Conservation (phyloP, 768 basidiomycete species). For the Trametes maxima region DNA sequence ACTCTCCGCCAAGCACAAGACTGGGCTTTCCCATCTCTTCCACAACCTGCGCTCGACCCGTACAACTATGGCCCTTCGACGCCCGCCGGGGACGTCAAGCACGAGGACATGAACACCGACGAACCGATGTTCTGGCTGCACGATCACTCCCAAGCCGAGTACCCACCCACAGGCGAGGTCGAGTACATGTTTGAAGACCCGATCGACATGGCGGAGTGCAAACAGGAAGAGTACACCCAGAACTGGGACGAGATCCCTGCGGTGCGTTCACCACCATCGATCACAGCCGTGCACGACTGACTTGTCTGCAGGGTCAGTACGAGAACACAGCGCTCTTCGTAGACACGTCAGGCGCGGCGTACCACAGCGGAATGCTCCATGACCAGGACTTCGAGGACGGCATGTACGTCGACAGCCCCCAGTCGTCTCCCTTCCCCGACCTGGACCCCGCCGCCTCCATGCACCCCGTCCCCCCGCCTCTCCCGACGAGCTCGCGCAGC, state of each 20-base stretch:
- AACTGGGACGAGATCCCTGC: background rate
- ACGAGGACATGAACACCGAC: background rate
- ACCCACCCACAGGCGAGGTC: background rate
- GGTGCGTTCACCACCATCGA: too few species aligned
- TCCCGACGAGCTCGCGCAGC: conserved; percentile 9
- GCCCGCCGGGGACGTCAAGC: background rate
- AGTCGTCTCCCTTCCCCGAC: background rate
- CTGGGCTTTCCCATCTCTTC: background rate
- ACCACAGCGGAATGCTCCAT: background rate
- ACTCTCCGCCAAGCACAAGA: background rate
- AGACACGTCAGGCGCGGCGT: background rate
- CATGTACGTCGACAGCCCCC: background rate
- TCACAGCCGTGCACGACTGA: too few species aligned
- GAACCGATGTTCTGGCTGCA: background rate
- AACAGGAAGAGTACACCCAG: background rate
- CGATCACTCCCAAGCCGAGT: background rate
- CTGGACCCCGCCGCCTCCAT: too few species aligned
- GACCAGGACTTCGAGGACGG: background rate
- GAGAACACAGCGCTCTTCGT: background rate
- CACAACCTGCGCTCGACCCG: background rate
- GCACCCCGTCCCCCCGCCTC: background rate
- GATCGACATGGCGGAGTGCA: background rate
- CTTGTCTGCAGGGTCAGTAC: background rate
- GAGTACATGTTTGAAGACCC: background rate
- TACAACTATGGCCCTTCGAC: background rate